Evolutionary conservation across 495 filamentous ascomycete genomes (phyloP).

Genomic region (Extremus antarcticus): DNA sequence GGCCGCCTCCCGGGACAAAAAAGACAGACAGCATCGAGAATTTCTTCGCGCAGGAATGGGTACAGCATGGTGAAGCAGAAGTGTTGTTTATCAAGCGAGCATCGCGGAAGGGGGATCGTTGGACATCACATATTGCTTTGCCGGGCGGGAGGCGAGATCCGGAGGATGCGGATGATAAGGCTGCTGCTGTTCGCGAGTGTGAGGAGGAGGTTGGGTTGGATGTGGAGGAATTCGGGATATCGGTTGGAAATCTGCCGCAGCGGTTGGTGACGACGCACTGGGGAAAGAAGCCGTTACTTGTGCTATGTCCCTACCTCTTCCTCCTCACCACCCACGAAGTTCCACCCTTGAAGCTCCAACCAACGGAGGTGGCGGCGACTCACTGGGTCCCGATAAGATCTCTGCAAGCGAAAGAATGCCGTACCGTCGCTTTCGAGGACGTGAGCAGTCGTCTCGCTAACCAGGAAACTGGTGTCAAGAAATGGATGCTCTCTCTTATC

Average conservation of each 20-base stretch:
- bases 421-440: slow-evolving; percentile 57
- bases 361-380: slow-evolving; percentile 60
- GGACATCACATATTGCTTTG: slow-evolving; percentile 66
- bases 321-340: slow-evolving; percentile 47
- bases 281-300: slow-evolving; percentile 68
- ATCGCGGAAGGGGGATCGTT: slow-evolving; percentile 58
- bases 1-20: slow-evolving; percentile 32
- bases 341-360: slow-evolving; percentile 53
- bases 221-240: slow-evolving; percentile 45
- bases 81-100: slow-evolving; percentile 69
- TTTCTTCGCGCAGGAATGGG: slow-evolving; percentile 64
- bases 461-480: slow-evolving; percentile 39
- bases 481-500: slow-evolving; percentile 41
- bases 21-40: slow-evolving; percentile 38
- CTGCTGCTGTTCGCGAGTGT: slow-evolving; percentile 58
- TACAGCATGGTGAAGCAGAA: slow-evolving; percentile 62
- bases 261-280: slow-evolving; percentile 61
- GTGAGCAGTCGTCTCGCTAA: slow-evolving; percentile 52
- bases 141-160: slow-evolving; percentile 65
- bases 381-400: slow-evolving; percentile 67
- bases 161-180: slow-evolving; percentile 53
- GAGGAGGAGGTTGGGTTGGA: slow-evolving; percentile 63
- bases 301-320: slow-evolving; percentile 67
- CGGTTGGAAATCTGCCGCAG: slow-evolving; percentile 60
- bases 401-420: slow-evolving; percentile 48